Conservation (phyloP, 1,284 basidiomycete genomes). For the Ceratobasidium sp. region DNA sequence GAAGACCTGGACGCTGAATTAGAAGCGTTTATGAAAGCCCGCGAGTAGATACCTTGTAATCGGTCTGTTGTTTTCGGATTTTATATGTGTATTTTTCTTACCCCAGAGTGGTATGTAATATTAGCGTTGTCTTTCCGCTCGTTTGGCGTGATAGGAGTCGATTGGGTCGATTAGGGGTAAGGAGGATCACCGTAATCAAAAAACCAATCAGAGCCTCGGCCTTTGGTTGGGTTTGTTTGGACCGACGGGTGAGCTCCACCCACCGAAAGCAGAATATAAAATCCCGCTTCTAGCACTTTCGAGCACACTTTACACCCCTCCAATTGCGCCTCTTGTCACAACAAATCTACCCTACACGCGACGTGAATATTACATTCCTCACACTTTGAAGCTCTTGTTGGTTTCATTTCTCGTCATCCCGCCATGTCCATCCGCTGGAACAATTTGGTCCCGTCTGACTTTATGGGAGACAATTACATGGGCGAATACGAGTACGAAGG, state of each 20-base stretch:
- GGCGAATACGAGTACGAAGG: neutral
- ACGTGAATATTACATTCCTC: neutral
- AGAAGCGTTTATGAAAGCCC: constrained; percentile 38
- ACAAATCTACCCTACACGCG: too few species aligned
- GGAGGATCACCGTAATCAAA: too few species aligned
- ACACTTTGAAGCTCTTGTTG: neutral
- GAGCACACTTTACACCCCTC: too few species aligned
- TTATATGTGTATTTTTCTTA: constrained; percentile 1
- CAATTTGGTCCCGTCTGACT: neutral
- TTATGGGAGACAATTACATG: neutral
- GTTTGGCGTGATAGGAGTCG: too few species aligned
- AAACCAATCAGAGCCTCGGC: too few species aligned
- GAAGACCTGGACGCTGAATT: constrained; percentile 37
- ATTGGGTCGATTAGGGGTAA: too few species aligned
- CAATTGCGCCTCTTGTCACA: too few species aligned
- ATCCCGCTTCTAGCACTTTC: too few species aligned
- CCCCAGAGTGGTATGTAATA: too few species aligned
- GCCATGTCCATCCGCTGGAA: constrained; percentile 12
- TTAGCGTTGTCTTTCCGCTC: neutral
- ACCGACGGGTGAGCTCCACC: too few species aligned
- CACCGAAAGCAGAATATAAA: too few species aligned
- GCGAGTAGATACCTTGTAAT: constrained; percentile 7
- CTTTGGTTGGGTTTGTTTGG: too few species aligned
- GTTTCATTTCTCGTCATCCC: neutral
- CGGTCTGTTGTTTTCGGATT: constrained; percentile 1